phyloP scores from a whole-genome alignment of 2,329 filamentous ascomycete genomes.

The Alternaria triticina region DNA sequence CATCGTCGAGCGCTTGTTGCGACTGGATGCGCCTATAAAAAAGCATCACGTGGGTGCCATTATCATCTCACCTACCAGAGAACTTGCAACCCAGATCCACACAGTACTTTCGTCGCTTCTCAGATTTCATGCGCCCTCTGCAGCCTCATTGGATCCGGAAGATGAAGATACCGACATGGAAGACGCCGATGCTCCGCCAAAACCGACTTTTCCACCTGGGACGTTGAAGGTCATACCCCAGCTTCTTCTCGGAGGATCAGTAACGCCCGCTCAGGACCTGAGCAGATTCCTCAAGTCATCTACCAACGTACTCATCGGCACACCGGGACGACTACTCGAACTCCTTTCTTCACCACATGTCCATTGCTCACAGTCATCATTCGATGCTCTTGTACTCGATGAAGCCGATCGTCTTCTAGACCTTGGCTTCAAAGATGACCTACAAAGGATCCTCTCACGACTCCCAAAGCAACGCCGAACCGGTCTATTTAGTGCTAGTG shows the following conservation, averaged over 20 bases:
- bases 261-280: slow-evolving; percentile 82
- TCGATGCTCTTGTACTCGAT: slow-evolving; percentile 90
- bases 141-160: slow-evolving; percentile 66
- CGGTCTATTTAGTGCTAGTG: slow-evolving; percentile 90
- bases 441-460: slow-evolving; percentile 82
- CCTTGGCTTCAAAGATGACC: slow-evolving; percentile 88
- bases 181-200: slow-evolving; percentile 47
- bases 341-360: slow-evolving; percentile 86
- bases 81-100: slow-evolving; percentile 90
- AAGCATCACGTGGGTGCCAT: slow-evolving; percentile 90
- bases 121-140: slow-evolving; percentile 81
- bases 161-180: slow-evolving; percentile 53
- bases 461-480: slow-evolving; percentile 93
- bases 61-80: slow-evolving; percentile 89
- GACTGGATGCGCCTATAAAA: slow-evolving; percentile 81
- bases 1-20: slow-evolving; percentile 79
- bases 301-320: slow-evolving; percentile 88
- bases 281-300: slow-evolving; percentile 82
- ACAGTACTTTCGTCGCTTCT: slow-evolving; percentile 78
- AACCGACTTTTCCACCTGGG: slow-evolving; percentile 53
- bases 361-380: slow-evolving; percentile 84
- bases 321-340: slow-evolving; percentile 87
- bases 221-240: slow-evolving; percentile 76
- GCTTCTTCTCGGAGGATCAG: slow-evolving; percentile 77
- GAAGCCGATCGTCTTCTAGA: slow-evolving; percentile 93